A percentile compares a stretch with the other conserved stretches of the same genome.
These are phyloP conservation scores for Arthrobotrys conoides DNA, from an alignment of 2,329 filamentous ascomycete genomes.

Conservation along the genomic window DNA sequence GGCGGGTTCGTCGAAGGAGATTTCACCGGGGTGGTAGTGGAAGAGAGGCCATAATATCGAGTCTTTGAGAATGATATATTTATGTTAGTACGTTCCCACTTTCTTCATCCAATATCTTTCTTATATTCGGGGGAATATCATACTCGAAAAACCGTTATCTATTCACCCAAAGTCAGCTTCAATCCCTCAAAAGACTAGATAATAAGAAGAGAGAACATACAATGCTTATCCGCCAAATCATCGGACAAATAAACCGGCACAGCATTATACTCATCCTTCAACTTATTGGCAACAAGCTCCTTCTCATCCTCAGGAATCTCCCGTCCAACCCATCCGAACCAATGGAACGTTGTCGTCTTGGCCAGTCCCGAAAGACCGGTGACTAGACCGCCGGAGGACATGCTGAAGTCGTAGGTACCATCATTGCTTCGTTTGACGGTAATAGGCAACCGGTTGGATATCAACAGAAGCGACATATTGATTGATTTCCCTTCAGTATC, in stretches of 20 bases:
- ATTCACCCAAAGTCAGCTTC: constrained; percentile 15
- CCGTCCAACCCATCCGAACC: constrained; percentile 97
- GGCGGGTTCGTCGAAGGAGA: constrained; percentile 94
- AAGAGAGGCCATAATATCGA: constrained; percentile 98
- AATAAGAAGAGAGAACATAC: constrained; percentile 54
- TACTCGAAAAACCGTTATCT: constrained; percentile 96
- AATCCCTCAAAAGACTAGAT: neutral
- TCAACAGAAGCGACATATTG: constrained; percentile 58
- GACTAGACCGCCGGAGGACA: constrained; percentile 96
- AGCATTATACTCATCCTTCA: constrained; percentile 89
- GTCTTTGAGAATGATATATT: constrained; percentile 69
- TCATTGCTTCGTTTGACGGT: constrained; percentile 95
- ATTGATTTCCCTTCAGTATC: too few relatives aligned
- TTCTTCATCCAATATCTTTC: neutral
- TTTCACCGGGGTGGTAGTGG: constrained; percentile 98
- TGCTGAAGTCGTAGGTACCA: constrained; percentile 91
- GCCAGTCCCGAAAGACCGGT: constrained; percentile 91
- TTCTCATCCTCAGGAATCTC: constrained; percentile 90
- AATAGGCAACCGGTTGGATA: constrained; percentile 86
- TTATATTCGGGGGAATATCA: constrained; percentile 65
- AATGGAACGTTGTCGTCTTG: constrained; percentile 94
- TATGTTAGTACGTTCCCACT: neutral
- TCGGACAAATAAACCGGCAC: constrained; percentile 94
- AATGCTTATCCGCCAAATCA: constrained; percentile 92
- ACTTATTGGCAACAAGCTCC: constrained; percentile 78